These are phyloP conservation scores for Penicillium coprophilum DNA, from an alignment of 495 filamentous ascomycete genomes.

Conservation along the genomic window DNA sequence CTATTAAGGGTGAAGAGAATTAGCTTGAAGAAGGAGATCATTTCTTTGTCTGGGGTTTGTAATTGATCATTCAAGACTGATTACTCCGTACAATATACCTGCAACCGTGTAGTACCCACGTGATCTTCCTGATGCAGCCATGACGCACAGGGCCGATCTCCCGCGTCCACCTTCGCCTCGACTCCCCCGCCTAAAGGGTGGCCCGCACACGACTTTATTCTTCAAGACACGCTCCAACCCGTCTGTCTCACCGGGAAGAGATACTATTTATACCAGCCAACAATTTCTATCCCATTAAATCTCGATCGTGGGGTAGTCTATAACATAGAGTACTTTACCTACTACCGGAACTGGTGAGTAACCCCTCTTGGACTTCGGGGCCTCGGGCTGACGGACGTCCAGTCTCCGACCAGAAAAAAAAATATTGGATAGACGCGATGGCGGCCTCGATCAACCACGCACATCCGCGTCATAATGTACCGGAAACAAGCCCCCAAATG, in stretches of 20 bases:
- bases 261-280: neutral
- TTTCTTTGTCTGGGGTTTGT: no score
- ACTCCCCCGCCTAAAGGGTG: constrained; percentile 28
- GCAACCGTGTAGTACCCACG: constrained; percentile 18
- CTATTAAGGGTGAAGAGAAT: no score
- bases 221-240: constrained; percentile 3
- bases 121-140: constrained; percentile 35
- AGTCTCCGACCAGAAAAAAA: constrained; percentile 1
- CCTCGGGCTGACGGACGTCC: neutral
- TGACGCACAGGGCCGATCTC: constrained; percentile 44
- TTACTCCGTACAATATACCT: neutral
- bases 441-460: constrained; percentile 30
- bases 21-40: no score
- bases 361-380: constrained; percentile 5
- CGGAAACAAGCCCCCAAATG: constrained; percentile 42
- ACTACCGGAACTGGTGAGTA: constrained; percentile 26
- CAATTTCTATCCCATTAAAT: neutral
- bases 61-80: no score
- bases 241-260: neutral
- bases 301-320: constrained; percentile 11
- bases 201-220: constrained; percentile 11
- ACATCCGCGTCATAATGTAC: constrained; percentile 26
- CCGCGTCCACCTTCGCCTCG: constrained; percentile 23
- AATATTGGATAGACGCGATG: constrained; percentile 16
- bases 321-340: constrained; percentile 8